Evolutionary conservation across 148 eudicot species (phyloP).

Genomic region (Fagopyrum esculentum): DNA sequence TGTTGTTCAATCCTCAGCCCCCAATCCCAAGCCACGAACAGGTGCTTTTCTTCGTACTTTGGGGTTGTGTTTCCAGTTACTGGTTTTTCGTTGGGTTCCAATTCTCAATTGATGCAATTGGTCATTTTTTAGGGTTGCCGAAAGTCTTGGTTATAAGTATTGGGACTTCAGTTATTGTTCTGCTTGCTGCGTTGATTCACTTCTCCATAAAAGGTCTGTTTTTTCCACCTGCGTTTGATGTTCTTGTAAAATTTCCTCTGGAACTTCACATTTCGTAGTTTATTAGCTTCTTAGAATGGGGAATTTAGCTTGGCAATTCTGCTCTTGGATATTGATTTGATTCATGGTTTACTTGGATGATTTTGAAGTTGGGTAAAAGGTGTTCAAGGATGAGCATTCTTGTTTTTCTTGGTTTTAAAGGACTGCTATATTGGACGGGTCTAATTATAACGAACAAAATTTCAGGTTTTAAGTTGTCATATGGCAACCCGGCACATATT

Average conservation of each 20-base stretch:
- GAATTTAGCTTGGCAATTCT: neutral
- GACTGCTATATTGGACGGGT: neutral
- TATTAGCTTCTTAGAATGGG: neutral
- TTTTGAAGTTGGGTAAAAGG: neutral
- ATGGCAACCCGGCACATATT: conserved; percentile 34
- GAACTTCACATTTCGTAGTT: neutral
- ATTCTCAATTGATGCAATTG: neutral
- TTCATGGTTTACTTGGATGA: neutral
- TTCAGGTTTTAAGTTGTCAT: conserved; percentile 42
- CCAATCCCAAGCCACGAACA: conserved; percentile 24
- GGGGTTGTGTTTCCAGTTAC: neutral
- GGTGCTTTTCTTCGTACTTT: conserved; percentile 29
- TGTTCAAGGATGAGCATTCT: neutral
- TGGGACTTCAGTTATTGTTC: conserved; percentile 51
- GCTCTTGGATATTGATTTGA: neutral
- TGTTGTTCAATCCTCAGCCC: conserved; percentile 28
- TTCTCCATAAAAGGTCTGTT: conserved; percentile 44
- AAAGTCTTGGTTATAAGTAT: conserved; percentile 41
- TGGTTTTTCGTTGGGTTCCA: neutral
- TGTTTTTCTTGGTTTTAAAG: neutral
- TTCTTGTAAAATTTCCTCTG: neutral
- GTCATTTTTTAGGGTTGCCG: conserved; percentile 37
- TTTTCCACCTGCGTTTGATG: conserved; percentile 5
- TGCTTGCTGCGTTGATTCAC: conserved; percentile 40
- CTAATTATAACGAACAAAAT: conserved; percentile 7